Conservation (phyloP, 495 filamentous ascomycete genomes). For the Hypoxylon lenormandii region DNA sequence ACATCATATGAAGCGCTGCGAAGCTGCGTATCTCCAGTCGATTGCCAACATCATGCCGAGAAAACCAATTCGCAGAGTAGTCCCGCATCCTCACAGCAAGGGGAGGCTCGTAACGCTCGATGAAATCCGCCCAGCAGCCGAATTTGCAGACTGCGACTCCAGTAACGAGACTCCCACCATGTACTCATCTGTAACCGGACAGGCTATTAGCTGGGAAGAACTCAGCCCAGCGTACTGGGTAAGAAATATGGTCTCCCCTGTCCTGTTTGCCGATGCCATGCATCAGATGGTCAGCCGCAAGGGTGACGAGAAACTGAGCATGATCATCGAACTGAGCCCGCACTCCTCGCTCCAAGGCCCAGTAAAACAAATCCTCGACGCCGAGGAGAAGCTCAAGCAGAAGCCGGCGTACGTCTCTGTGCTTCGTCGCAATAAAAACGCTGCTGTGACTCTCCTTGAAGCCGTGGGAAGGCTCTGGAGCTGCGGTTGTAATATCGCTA, state of each 20-base stretch:
- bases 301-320: slow-evolving; percentile 13
- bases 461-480: slow-evolving; percentile 52
- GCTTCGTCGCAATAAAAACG: slow-evolving; percentile 52
- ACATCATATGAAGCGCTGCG: slow-evolving; percentile 49
- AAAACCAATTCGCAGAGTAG: slow-evolving; percentile 3
- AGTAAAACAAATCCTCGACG: slow-evolving; percentile 61
- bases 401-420: slow-evolving; percentile 35
- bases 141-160: slow-evolving; percentile 14
- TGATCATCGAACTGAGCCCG: slow-evolving; percentile 48
- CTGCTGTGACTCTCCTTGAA: slow-evolving; percentile 44
- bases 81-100: slow-evolving; percentile 17
- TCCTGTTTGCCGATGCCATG: slow-evolving; percentile 56
- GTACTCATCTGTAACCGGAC: slow-evolving; percentile 57
- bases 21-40: slow-evolving; percentile 18
- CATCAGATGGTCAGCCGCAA: slow-evolving; percentile 30
- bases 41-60: slow-evolving; percentile 32
- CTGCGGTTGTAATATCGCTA: slow-evolving; percentile 55
- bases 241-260: slow-evolving; percentile 56
- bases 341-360: slow-evolving; percentile 62
- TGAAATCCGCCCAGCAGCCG: neutral
- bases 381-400: slow-evolving; percentile 33
- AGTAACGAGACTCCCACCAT: slow-evolving; percentile 39
- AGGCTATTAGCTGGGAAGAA: slow-evolving; percentile 34
- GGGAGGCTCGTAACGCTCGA: slow-evolving; percentile 9
- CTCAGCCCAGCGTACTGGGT: slow-evolving; percentile 56